Base-by-base conservation (phyloP, 192 early-diverging fungal genomes). In the Geranomyces michiganensis region DNA sequence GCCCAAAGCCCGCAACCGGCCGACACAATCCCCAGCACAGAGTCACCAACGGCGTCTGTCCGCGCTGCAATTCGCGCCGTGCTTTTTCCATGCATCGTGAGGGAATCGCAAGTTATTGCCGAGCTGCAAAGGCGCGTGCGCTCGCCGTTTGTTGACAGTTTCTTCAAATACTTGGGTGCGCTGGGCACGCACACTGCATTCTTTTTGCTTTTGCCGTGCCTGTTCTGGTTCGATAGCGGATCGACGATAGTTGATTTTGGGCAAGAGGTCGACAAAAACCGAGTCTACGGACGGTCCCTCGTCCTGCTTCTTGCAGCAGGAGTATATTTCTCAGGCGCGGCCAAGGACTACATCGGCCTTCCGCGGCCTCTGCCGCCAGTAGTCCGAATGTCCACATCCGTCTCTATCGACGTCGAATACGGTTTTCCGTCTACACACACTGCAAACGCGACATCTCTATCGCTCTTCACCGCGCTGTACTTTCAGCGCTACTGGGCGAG, bases 371-470 rank as follows among this genome's bases (percentile, higher is more conserved):
- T 86, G 6, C 92, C 92, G 22, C 91, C 92, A 12, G 85, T 95
- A 47, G 79, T 79, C 9, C 89, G 92, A 21, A 81, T 91, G 64
- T 90, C 91, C 7, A 81, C 83, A 66, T 91, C 86, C 43, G 78
- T 79, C 26, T 85, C 85, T 10, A 85, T 87, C 65, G 85, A 89
- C 14, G 77, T 89, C 17, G 95, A 97, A 76, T 97, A 93, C 70
- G 95, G 95, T 17, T 94, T 95, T 71, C 95, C 95, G 22, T 94
- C 92, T 3, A 92, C 92, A 0, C 95, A 97, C 68, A 89, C 93
- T 0, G 86, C 91, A 41, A 95, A 95, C 76, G 90, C 92, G 0
- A 77, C 91, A 27, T 88, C 90, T n/a, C 85, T 94, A 14, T 87
- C 90, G 7, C 70, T 90, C 9, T 86, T 81, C 56, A 68, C 67